Percentiles rank a stretch among this genome's conserved stretches.
phyloP scores from a whole-genome alignment of 805 yeast genomes.

The Clavispora asparagi region DNA sequence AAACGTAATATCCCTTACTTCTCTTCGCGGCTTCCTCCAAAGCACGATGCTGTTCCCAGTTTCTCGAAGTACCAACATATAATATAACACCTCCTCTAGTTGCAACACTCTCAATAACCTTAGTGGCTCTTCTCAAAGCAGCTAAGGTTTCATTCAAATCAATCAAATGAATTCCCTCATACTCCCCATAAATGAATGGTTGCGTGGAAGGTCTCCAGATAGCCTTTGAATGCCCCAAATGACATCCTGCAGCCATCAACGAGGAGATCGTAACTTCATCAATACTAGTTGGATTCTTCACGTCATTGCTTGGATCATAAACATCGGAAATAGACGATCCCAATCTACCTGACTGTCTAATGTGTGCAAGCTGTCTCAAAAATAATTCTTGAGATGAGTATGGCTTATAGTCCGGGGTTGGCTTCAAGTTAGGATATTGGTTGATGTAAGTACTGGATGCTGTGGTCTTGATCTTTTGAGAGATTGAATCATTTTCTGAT shows the following conservation, averaged over 20 bases:
- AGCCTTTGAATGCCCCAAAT: conserved; percentile 84
- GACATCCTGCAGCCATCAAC: conserved; percentile 88
- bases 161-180: conserved; percentile 86
- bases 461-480: conserved; percentile 25
- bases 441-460: conserved; percentile 25
- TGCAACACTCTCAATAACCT: conserved; percentile 77
- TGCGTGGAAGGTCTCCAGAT: conserved; percentile 78
- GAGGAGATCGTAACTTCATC: conserved; percentile 60
- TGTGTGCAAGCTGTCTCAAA: conserved; percentile 65
- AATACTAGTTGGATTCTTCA: conserved; percentile 52
- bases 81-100: conserved; percentile 80
- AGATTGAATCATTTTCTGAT: conserved; percentile 3
- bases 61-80: conserved; percentile 78
- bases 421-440: conserved; percentile 58
- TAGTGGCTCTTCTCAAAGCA: conserved; percentile 74
- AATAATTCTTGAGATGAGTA: conserved; percentile 75
- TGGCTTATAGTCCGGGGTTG: conserved; percentile 56
- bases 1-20: conserved; percentile 73
- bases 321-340: conserved; percentile 65
- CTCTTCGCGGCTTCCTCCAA: conserved; percentile 77
- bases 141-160: conserved; percentile 81
- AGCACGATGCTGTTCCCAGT: conserved; percentile 58
- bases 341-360: conserved; percentile 45
- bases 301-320: conserved; percentile 65
- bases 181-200: conserved; percentile 81